These are phyloP conservation scores for Trifolium repens DNA, from an alignment of 306 rosid genomes.

Conservation along the genomic window DNA sequence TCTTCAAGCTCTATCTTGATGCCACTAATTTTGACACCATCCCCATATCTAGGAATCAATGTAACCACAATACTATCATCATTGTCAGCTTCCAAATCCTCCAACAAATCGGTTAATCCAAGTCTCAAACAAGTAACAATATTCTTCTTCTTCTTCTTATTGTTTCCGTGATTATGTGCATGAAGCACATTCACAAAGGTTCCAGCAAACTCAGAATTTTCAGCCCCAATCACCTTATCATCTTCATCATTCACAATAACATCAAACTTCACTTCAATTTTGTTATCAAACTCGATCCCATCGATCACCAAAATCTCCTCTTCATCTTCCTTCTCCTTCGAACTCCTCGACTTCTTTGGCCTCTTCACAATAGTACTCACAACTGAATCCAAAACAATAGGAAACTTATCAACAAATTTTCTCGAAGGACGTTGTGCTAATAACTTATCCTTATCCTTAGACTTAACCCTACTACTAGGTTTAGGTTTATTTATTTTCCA, in stretches of 20 bases:
- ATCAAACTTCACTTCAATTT: constrained; percentile 61
- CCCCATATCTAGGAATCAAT: constrained; percentile 66
- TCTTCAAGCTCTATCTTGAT: constrained; percentile 57
- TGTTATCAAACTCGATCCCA: constrained; percentile 64
- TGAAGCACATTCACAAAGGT: constrained; percentile 84
- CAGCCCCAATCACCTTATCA: constrained; percentile 47
- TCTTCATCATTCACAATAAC: constrained; percentile 77
- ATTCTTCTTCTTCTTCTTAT: constrained; percentile 41
- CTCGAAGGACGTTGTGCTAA: constrained; percentile 13
- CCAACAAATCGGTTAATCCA: constrained; percentile 69
- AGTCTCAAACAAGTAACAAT: constrained; percentile 52
- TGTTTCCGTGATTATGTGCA: neutral
- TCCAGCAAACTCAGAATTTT: constrained; percentile 76
- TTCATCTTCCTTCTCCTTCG: constrained; percentile 51
- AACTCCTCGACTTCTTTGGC: constrained; percentile 57
- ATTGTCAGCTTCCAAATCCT: constrained; percentile 73
- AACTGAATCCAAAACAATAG: constrained; percentile 49
- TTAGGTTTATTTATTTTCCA: constrained; percentile 64
- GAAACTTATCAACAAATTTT: constrained; percentile 41
- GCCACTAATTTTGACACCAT: constrained; percentile 51
- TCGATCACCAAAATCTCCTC: constrained; percentile 64
- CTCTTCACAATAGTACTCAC: constrained; percentile 57
- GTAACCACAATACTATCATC: constrained; percentile 75
- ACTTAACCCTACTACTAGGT: constrained; percentile 27
- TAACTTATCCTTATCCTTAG: too few relatives aligned